Percentiles rank a stretch among this genome's conserved stretches.
Conservation (phyloP, 2,329 filamentous ascomycete species). For the Aspergillus vadensis region DNA sequence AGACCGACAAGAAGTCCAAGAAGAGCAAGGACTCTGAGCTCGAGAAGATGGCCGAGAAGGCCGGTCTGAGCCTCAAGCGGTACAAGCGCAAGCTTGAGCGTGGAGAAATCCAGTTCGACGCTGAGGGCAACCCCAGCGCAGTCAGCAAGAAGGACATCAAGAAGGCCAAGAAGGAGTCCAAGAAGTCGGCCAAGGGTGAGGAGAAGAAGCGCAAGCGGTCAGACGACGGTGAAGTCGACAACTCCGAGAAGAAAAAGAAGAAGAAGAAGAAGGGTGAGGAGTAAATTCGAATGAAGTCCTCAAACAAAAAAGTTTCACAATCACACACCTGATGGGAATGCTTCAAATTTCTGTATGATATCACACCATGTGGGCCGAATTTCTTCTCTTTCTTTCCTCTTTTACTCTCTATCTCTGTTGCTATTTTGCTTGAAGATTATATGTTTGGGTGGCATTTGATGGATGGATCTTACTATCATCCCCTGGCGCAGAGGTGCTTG, state of each 20-base stretch:
- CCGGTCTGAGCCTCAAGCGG: conserved; percentile 71
- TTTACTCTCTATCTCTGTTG: conserved; percentile 25
- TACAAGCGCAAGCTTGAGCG: conserved; percentile 78
- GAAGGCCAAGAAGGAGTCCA: conserved; percentile 67
- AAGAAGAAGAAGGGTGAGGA: conserved; percentile 66
- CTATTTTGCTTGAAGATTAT: conserved; percentile 29
- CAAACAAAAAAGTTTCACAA: conserved; percentile 18
- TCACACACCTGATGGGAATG: conserved; percentile 21
- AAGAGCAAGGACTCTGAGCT: conserved; percentile 51
- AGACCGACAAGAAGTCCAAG: conserved; percentile 43
- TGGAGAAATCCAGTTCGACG: conserved; percentile 69
- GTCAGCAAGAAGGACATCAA: conserved; percentile 76
- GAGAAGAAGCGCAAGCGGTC: conserved; percentile 72
- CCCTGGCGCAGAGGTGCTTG: conserved; percentile 35
- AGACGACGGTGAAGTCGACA: conserved; percentile 55
- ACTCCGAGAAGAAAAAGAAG: conserved; percentile 50
- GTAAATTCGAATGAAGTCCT: conserved; percentile 23
- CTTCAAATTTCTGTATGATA: conserved; percentile 46
- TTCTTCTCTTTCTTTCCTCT: conserved; percentile 27
- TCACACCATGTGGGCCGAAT: conserved; percentile 38
- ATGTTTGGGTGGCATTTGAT: conserved; percentile 39
- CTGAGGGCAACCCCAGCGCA: conserved; percentile 66
- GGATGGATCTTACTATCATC: conserved; percentile 28
- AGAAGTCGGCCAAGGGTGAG: conserved; percentile 58
- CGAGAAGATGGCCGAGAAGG: conserved; percentile 63